Percentiles rank a stretch among this genome's conserved stretches.
Conservation (phyloP, 2,329 filamentous ascomycete species). For the Colletotrichum falcatum region DNA sequence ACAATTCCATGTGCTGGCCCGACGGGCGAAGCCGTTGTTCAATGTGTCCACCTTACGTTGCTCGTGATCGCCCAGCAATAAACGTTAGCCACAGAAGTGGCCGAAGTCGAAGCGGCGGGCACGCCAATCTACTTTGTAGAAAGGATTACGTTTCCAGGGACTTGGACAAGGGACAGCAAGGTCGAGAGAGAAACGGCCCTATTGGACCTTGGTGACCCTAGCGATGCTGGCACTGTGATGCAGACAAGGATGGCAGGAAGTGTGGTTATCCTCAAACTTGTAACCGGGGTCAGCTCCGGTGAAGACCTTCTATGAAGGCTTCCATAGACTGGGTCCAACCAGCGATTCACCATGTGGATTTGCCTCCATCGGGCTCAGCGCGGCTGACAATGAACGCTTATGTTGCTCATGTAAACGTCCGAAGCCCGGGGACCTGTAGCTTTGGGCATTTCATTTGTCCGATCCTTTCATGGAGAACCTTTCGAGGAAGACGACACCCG, state of each 20-base stretch:
- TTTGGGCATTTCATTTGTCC: not conserved
- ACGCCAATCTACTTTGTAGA: not conserved
- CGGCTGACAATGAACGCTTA: not conserved
- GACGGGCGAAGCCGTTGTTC: constrained; percentile 37
- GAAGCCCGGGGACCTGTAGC: constrained; percentile 9
- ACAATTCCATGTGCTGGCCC: constrained; percentile 33
- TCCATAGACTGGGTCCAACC: constrained; percentile 23
- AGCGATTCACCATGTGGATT: constrained; percentile 17
- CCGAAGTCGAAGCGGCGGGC: constrained; percentile 18
- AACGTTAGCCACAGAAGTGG: constrained; percentile 7
- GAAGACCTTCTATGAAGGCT: constrained; percentile 20
- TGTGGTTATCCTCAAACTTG: not conserved
- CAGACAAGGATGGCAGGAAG: constrained; percentile 20
- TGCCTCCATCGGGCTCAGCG: not conserved
- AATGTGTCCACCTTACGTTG: constrained; percentile 24
- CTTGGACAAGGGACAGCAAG: no score
- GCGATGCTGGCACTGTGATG: constrained; percentile 14
- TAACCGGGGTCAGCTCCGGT: constrained; percentile 12
- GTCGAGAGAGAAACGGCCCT: constrained; percentile 24
- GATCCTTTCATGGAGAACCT: not conserved
- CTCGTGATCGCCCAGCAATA: constrained; percentile 10
- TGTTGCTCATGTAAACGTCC: not conserved
- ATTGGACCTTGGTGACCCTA: constrained; percentile 20
- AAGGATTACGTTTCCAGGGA: constrained; percentile 26
- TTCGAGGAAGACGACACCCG: not conserved